These are phyloP conservation scores for Jacaranda mimosifolia DNA, from an alignment of 257 asterid species.

Conservation along the genomic window DNA sequence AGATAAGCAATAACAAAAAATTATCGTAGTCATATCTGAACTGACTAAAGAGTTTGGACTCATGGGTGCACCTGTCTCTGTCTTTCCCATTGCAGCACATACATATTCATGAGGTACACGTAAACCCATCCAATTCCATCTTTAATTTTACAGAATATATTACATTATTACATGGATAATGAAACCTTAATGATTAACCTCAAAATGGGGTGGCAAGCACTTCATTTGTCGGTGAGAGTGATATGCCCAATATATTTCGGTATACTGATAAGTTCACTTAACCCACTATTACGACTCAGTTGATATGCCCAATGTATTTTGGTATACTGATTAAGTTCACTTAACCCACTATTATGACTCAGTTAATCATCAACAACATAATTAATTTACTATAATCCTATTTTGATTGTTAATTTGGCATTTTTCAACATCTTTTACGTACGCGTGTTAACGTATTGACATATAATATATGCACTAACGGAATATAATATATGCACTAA, in stretches of 20 bases:
- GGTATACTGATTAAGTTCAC: constrained; percentile 14
- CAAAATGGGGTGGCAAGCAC: constrained; percentile 18
- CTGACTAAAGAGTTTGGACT: too few species aligned
- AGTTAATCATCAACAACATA: too few species aligned
- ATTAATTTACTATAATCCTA: background rate
- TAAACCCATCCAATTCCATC: background rate
- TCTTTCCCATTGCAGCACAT: too few species aligned
- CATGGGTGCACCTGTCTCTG: too few species aligned
- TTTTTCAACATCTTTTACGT: background rate
- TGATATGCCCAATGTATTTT: background rate
- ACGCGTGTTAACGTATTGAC: background rate
- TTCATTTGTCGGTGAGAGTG: constrained; percentile 22
- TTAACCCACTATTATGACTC: background rate
- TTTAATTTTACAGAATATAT: background rate
- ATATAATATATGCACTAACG: too few species aligned
- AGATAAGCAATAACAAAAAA: too few species aligned
- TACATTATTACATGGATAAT: background rate
- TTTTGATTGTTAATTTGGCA: background rate
- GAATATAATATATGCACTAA: too few species aligned
- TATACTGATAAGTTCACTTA: constrained; percentile 14
- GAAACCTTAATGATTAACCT: background rate
- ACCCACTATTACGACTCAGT: background rate
- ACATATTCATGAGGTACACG: background rate
- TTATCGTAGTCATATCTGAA: too few species aligned
- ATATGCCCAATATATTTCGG: constrained; percentile 1